Evolutionary conservation across 2,329 filamentous ascomycete genomes (phyloP), one percentile per base, ranked within the genome.

Genomic region (Aspergillus brunneoviolaceus): DNA sequence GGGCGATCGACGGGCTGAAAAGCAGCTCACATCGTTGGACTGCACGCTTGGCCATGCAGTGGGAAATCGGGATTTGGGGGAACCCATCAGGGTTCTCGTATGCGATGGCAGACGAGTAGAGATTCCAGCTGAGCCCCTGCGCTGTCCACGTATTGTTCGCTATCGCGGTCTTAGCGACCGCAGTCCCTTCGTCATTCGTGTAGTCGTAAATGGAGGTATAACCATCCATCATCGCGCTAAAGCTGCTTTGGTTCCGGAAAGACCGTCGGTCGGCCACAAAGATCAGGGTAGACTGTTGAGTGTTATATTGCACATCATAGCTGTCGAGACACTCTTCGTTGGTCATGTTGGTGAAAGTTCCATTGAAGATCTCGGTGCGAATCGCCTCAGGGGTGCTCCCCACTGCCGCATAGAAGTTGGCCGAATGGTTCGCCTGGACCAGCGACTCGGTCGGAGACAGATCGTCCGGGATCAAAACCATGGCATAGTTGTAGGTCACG

Each of bases 21-120:
- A 57, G 33, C 12, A 64, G 27, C 21, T 57, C 50, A 27, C 60
- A 64, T 9, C 50, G 53, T 49, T 62, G 52, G n/a, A 49, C 35
- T 6, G 16, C 39, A 16, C 29, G 39, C 11, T 61, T 59, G 45
- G 23, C 39, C 57, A 61, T 42, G 31, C 59, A 60, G 50, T 48
- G 33, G 50, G 55, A 54, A 14, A 55, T 29, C 14, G 54, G 31
- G 14, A 54, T 19, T 4, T 49, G 21, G 21, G 21, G 11, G 23
- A 12, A 3, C 3, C 19, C 6, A 27, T 51, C 19, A 5, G 5
- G n/a, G 16, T 35, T 31, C 14, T n/a, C 16, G 39, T 45, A 45
- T 7, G 1, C 16, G 4, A 7, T 10, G 16, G 39, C 16, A 16
- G 14, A 10, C 1, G 14, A 45, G 51, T 42, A 49, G 45, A 33